Evolutionary conservation across 2,329 filamentous ascomycete genomes (phyloP), one percentile per base, ranked within the genome.

Genomic region (Tolypocladium ophioglossoides): DNA sequence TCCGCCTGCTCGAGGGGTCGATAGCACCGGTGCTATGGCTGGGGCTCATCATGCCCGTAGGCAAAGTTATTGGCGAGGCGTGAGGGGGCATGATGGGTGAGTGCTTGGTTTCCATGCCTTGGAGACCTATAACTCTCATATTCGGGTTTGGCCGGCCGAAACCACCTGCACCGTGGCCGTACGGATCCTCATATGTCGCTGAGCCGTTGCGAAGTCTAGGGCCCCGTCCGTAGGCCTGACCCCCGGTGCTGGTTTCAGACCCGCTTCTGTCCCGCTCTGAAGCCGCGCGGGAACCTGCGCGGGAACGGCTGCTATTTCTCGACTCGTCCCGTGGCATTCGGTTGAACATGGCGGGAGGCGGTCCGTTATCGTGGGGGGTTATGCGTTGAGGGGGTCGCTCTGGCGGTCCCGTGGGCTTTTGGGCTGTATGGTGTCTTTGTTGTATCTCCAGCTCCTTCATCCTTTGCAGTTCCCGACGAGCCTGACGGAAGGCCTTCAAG

Each of bases 401-500:
- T 39, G 53, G 46, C 18, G 48, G 37, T 10, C 51, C 38, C 30
- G 54, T 54, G 2, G 57, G n/a, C 34, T 54, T 59, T 18, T 54
- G 51, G 48, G 57, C 48, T n/a, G 65, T 16, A 32, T 72, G 68
- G 55, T 75, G 71, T 20, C 73, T 72, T 18, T 74, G 70, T 50
- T 76, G 67, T 3, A 69, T 65, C 56, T 83, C 79, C 1, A 75
- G 57, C 59, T 83, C 80, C 64, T 77, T 82, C 60, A 78, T 73
- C 56, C 70, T 76, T 58, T 82, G 79, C 18, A 83, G 67, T 54
- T 83, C 79, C 14, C 78, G 74, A 12, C 78, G 74, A 1, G 79
- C 80, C 61, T 83, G 79, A 32, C 78, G 72, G 61, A 83, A 84
- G 2, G 79, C 77, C 52, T 73, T 76, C 22, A 83, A 68, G 0